Conservation (phyloP, 2,329 filamentous ascomycete species). For the Akanthomyces dipterigenus region DNA sequence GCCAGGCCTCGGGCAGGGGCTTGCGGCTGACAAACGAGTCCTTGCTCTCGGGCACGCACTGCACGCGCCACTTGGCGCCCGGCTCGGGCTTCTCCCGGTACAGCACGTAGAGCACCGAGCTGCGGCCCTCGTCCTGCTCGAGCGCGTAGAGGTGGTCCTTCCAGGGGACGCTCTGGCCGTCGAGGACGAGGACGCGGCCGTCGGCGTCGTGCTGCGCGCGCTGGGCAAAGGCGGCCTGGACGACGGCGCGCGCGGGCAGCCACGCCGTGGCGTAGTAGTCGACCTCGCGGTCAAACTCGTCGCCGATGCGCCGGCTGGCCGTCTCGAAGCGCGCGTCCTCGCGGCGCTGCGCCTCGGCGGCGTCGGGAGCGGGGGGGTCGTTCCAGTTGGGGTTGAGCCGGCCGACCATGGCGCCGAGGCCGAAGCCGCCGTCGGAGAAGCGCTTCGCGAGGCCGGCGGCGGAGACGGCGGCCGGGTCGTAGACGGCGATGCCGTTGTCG, state of each 20-base stretch:
- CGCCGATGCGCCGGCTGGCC: constrained; percentile 78
- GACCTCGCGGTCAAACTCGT: constrained; percentile 78
- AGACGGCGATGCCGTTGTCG: constrained; percentile 86
- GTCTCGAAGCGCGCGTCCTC: constrained; percentile 76
- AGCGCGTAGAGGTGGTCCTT: constrained; percentile 91
- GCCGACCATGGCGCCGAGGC: constrained; percentile 74
- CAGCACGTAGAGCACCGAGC: constrained; percentile 70
- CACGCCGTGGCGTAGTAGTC: constrained; percentile 69
- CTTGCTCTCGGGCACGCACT: constrained; percentile 78
- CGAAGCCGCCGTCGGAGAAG: constrained; percentile 78
- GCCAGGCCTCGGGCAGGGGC: constrained; percentile 84
- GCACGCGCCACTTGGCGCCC: constrained; percentile 84
- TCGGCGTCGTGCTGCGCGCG: constrained; percentile 62
- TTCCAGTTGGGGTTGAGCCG: constrained; percentile 79
- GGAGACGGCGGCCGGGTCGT: constrained; percentile 64
- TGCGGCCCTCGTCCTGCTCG: constrained; percentile 63
- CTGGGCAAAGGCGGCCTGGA: constrained; percentile 66
- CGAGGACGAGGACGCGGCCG: constrained; percentile 76
- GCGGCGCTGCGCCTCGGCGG: constrained; percentile 38
- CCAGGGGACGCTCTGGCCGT: constrained; percentile 77
- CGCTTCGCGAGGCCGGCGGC: constrained; percentile 71
- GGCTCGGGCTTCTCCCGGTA: constrained; percentile 77
- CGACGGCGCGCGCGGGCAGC: constrained; percentile 79
- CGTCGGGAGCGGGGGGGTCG: constrained; percentile 49
- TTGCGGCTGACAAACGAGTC: constrained; percentile 90